Conservation (phyloP, 257 asterid genomes). For the Solanum dulcamara region DNA sequence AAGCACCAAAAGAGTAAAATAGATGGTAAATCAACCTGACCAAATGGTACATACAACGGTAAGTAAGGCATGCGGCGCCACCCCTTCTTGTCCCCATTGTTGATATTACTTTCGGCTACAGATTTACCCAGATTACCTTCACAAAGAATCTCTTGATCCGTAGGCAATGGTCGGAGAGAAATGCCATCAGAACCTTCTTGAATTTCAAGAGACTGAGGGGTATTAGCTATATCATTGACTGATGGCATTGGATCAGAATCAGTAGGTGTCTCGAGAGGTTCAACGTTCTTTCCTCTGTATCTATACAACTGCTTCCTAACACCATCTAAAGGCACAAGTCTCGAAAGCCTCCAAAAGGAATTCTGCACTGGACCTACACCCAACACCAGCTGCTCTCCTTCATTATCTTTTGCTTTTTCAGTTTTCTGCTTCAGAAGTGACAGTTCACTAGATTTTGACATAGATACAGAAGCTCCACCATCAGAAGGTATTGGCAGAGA, state of each 20-base stretch:
- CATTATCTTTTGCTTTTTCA: conserved; percentile 46
- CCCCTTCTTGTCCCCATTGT: conserved; percentile 37
- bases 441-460: conserved; percentile 27
- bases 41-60: conserved; percentile 96
- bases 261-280: conserved; percentile 38
- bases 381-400: conserved; percentile 82
- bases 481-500: conserved; percentile 21
- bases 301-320: conserved; percentile 56
- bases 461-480: conserved; percentile 32
- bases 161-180: conserved; percentile 74
- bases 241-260: conserved; percentile 53
- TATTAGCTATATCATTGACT: conserved; percentile 45
- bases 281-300: conserved; percentile 39
- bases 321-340: conserved; percentile 88
- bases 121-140: conserved; percentile 48
- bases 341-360: conserved; percentile 94
- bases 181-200: conserved; percentile 95
- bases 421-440: conserved; percentile 36
- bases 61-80: conserved; percentile 82
- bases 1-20: background rate
- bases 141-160: conserved; percentile 37
- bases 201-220: conserved; percentile 91
- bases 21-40: conserved; percentile 44
- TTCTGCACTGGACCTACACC: conserved; percentile 97
- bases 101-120: conserved; percentile 21